Evolutionary conservation across 306 rosid species (phyloP).

Genomic region (Trichosanthes cucumerina): DNA sequence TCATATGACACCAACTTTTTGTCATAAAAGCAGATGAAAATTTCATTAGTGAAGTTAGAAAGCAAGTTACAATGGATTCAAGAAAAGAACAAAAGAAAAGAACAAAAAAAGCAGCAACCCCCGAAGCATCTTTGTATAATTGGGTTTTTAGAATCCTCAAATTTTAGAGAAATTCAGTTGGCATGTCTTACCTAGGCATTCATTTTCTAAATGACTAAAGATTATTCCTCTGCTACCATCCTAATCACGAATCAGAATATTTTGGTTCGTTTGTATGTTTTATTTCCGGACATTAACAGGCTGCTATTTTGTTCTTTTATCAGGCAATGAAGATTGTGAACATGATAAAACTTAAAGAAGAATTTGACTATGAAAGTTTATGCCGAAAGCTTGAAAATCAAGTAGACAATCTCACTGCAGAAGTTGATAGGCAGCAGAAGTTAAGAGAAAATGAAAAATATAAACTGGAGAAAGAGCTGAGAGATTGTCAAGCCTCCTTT

Average conservation of each 20-base stretch:
- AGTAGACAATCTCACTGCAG: constrained; percentile 52
- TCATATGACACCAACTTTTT: background rate
- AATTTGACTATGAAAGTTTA: constrained; percentile 56
- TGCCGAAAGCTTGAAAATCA: constrained; percentile 57
- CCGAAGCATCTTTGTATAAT: background rate
- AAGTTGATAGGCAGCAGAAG: constrained; percentile 52
- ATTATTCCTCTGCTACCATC: background rate
- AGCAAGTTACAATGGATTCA: background rate
- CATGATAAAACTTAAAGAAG: constrained; percentile 53
- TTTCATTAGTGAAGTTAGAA: background rate
- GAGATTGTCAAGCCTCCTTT: constrained; percentile 26
- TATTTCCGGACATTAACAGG: background rate
- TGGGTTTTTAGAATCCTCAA: background rate
- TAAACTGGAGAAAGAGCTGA: constrained; percentile 37
- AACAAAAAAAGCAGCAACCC: background rate
- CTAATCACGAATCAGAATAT: background rate
- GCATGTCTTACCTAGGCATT: background rate
- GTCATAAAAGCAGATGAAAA: background rate
- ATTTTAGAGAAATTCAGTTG: background rate
- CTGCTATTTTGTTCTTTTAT: constrained; percentile 11
- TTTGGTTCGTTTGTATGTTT: background rate
- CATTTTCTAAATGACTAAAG: background rate
- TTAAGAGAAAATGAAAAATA: constrained; percentile 30
- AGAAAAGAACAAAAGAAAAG: background rate
- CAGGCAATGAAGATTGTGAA: constrained; percentile 66